Base-by-base conservation (phyloP, 2,329 filamentous ascomycete genomes). In the Mariannaea elegans region DNA sequence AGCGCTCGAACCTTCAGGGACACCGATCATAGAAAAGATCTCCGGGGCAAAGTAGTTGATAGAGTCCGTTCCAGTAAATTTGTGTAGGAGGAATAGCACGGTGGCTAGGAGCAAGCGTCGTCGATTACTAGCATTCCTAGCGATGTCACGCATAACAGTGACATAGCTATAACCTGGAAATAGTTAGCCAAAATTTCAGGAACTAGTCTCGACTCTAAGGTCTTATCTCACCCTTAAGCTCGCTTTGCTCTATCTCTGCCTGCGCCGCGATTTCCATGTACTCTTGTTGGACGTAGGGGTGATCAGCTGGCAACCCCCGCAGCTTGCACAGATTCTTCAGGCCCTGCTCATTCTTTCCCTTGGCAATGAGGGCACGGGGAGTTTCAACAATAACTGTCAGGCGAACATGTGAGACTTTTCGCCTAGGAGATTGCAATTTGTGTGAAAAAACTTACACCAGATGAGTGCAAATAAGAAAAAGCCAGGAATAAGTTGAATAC, bases 231-330 rank as follows among this genome's bases (percentile, higher is more conserved):
- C 55, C 54, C 9, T 57, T 57, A 9, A 39, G 18, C 10, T 53
- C 42, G 34, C 27, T 48, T 16, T 64, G 61, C 51, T 70, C 67
- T 16, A 67, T 45, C 16, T 68, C 66, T 19, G 61, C 64, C 19
- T 69, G 61, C 3, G 61, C 59, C 19, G 64, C 44, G 39, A 72
- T 74, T 19, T 68, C 70, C 21, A 63, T 65, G 52, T 71, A 68
- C 61, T 80, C 79, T 19, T 74, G 65, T 8, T 72, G 67, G 4
- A 80, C 64, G 44, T 78, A 79, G 0, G 73, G 72, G 56, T 80
- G 75, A 19, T 77, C 72, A 3, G 72, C 71, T 2, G 75, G 72
- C 2, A 80, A 69, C 3, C 74, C 72, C 24, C 78, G 71, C n/a
- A 80, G 66, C 34, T 72, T 75, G 65, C 71, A 75, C 3, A 80